Percentiles rank a stretch among this genome's conserved stretches.
Evolutionary conservation across 2,329 filamentous ascomycete genomes (phyloP).

Genomic region (Sphaceloma murrayae): DNA sequence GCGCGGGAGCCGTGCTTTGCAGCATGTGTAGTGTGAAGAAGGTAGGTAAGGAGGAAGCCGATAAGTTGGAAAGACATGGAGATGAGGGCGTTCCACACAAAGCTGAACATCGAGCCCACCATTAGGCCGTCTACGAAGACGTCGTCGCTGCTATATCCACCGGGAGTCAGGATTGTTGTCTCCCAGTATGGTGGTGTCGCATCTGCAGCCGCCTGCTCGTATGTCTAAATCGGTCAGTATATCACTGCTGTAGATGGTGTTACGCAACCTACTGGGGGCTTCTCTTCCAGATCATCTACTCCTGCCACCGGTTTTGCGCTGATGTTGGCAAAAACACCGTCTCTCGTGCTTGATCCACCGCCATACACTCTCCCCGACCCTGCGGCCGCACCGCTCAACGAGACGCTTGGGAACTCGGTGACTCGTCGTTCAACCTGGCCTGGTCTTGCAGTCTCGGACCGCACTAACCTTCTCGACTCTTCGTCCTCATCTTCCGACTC

Average conservation of each 20-base stretch:
- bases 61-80: slow-evolving; percentile 95
- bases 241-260: slow-evolving; percentile 4
- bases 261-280: slow-evolving; percentile 67
- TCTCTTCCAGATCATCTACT: slow-evolving; percentile 68
- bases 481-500: slow-evolving; percentile 61
- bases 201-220: slow-evolving; percentile 95
- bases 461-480: slow-evolving; percentile 63
- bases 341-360: slow-evolving; percentile 61
- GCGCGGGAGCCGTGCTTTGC: slow-evolving; percentile 95
- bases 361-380: slow-evolving; percentile 50
- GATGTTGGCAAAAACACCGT: slow-evolving; percentile 94
- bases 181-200: slow-evolving; percentile 98
- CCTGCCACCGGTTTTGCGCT: slow-evolving; percentile 78
- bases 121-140: slow-evolving; percentile 96
- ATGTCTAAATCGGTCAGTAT: slow-evolving; percentile 55
- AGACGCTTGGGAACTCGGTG: slow-evolving; percentile 38
- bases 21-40: slow-evolving; percentile 93
- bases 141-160: slow-evolving; percentile 79
- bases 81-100: slow-evolving; percentile 91
- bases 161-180: slow-evolving; percentile 91
- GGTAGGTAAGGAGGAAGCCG: slow-evolving; percentile 94
- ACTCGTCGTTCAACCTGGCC: slow-evolving; percentile 38
- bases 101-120: slow-evolving; percentile 77
- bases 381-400: slow-evolving; percentile 28
- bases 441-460: too few relatives aligned